A percentile compares a stretch with the other conserved stretches of the same genome.
These are phyloP conservation scores for Cryptococcus sp. DNA, from an alignment of 1,284 basidiomycete species.

Conservation along the genomic window DNA sequence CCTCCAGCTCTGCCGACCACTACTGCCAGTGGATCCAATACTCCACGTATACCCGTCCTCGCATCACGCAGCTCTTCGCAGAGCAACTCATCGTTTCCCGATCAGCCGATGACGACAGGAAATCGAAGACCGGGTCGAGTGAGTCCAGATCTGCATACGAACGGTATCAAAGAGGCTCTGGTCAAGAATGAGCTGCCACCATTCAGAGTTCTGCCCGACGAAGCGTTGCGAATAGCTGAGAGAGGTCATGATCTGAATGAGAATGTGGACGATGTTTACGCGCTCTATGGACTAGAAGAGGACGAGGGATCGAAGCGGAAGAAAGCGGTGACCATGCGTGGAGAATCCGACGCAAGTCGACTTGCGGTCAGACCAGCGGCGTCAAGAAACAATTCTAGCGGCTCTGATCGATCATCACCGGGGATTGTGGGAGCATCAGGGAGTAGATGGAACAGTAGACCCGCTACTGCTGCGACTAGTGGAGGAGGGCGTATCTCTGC, in stretches of 20 bases:
- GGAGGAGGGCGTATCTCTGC: neutral
- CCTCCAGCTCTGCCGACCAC: too few relatives aligned
- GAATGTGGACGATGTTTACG: neutral
- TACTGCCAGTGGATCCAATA: too few relatives aligned
- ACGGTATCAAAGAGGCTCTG: conserved; percentile 24
- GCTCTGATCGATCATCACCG: too few relatives aligned
- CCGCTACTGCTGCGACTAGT: neutral
- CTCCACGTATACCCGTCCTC: conserved; percentile 20
- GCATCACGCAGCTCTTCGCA: conserved; percentile 7
- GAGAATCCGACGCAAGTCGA: too few relatives aligned
- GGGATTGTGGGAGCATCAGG: too few relatives aligned
- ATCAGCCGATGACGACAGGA: too few relatives aligned
- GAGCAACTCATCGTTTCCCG: too few relatives aligned
- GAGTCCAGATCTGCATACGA: conserved; percentile 9
- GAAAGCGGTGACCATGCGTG: neutral
- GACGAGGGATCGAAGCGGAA: neutral
- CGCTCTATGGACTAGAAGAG: neutral
- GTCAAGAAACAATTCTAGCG: too few relatives aligned
- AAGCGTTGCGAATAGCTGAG: conserved; percentile 34
- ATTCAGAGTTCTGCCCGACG: conserved; percentile 28
- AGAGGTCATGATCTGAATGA: conserved; percentile 24
- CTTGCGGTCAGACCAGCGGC: too few relatives aligned
- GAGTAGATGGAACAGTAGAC: neutral
- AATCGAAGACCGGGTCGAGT: neutral
- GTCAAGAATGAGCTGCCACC: conserved; percentile 43